Base-by-base conservation (phyloP, 2,329 filamentous ascomycete genomes). In the Cadophora sp. region DNA sequence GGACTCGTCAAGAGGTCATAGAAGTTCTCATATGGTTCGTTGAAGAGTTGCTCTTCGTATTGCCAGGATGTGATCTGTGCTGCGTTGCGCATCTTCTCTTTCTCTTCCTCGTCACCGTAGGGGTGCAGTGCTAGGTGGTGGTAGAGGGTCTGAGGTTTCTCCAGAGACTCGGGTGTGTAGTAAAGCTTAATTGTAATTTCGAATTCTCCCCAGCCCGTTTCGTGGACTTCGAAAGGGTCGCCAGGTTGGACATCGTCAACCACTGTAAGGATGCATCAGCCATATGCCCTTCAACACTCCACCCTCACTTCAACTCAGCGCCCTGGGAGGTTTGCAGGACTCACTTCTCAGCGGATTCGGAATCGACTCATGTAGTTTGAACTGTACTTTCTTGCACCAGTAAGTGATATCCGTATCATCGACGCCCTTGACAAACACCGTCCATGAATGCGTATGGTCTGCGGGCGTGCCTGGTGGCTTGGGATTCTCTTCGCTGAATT, bases 181-280 rank as follows among this genome's bases (percentile, higher is more conserved):
- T 97, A 97, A 53, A 99, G 85, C 77, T 97, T 94, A 77, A 99
- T 91, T 70, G 94, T 92, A 75, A 99, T 96, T 78, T 96, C 93
- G 82, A 99, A 99, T 81, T 97, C 96, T 75, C 96, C 96, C 92
- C 96, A 99, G 59, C 96, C 96, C 0, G 96, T 98, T 80, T 98
- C 96, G 70, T 88, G 87, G 68, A 98, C 91, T 75, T 93, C 84
- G 75, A 97, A 99, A 13, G 94, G 76, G 69, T 86, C 85, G n/a
- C 83, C 83, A 0, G 82, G 80, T 14, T 60, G 62, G 60, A 92
- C 87, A 68, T 88, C 87, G 75, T 97, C 94, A 75, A 96, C 84
- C 78, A 91, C 84, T 87, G 56, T 24, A 16, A 48, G 39, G 4
- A 30, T 22, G 27, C 33, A 27, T 48, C 14, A 58, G 33, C 47